Base-by-base conservation (phyloP, 2,329 filamentous ascomycete genomes). In the Aureobasidium zeae region DNA sequence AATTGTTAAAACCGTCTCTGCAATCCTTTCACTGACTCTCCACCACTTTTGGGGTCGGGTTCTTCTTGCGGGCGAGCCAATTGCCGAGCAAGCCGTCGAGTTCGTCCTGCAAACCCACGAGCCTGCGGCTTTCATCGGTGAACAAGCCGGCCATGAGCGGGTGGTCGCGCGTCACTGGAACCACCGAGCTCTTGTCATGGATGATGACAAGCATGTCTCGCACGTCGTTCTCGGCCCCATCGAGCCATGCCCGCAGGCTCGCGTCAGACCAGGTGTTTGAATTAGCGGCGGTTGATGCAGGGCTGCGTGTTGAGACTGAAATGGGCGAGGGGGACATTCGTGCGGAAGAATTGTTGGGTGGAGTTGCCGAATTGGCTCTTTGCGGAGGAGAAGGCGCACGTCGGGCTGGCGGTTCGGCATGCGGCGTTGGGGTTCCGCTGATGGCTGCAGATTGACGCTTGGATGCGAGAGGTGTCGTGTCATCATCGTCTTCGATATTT, bases 171-270 rank as follows among this genome's bases (percentile, higher is more conserved):
- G 82, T 77, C 6, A 82, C 84, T 13, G 86, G 83, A 30, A 79
- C 74, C 12, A 93, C 79, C 47, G 88, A 84, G 11, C 79, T 83
- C 61, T 88, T 94, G 64, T 96, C 88, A 58, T 94, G 88, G 20
- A 98, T 86, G 48, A 98, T 83, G 26, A 88, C 75, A 39, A 96
- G 73, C 59, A 96, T 75, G 59, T 98, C 89, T 38, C 86, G 78
- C 52, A 98, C 86, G 50, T 94, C 86, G 24, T 81, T 80, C 48
- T 86, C 79, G 53, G 91, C 86, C 35, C 57, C 58, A 52, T 96
- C 89, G 55, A 96, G 83, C 64, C 95, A 98, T 11, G 84, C 81
- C 48, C 86, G 79, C 20, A 98, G 74, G 54, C 79, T 85, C 45
- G 79, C 73, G 61, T 96, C 89, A 49, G 86, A 89, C 91, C 91